Evolutionary conservation across 2,329 filamentous ascomycete species (phyloP).

Genomic region (Beauveria caledonica): DNA sequence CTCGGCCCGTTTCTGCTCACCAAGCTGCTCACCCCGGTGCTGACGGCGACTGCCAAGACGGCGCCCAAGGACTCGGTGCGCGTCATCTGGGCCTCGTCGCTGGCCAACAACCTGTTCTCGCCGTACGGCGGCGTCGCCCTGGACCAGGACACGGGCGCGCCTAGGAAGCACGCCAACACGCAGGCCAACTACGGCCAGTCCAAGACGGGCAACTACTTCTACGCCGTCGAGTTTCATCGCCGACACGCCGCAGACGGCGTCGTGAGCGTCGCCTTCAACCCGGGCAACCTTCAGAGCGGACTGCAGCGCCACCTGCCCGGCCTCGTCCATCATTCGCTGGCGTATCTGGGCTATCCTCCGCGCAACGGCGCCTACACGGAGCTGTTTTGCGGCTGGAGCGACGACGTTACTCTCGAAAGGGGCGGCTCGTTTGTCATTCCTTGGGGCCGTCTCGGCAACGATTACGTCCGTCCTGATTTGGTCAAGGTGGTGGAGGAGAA

Average conservation of each 20-base stretch:
- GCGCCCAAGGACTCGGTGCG: slow-evolving; percentile 18
- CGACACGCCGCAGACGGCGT: slow-evolving; percentile 17
- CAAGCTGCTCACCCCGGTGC: slow-evolving; percentile 23
- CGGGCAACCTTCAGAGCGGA: slow-evolving; percentile 25
- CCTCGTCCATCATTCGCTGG: slow-evolving; percentile 11
- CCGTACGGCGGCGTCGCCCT: slow-evolving; percentile 5
- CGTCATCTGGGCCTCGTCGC: slow-evolving; percentile 18
- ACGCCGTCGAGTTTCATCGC: slow-evolving; percentile 18
- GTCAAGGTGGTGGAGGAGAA: slow-evolving; percentile 19
- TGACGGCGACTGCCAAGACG: slow-evolving; percentile 20
- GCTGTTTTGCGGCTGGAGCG: slow-evolving; percentile 14
- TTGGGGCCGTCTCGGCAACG: slow-evolving; percentile 18
- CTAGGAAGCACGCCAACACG: slow-evolving; percentile 11
- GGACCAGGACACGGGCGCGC: not conserved
- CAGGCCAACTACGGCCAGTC: slow-evolving; percentile 17
- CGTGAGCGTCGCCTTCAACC: slow-evolving; percentile 22
- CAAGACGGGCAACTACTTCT: slow-evolving; percentile 17
- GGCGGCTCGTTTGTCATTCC: slow-evolving; percentile 14
- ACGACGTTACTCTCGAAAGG: slow-evolving; percentile 28
- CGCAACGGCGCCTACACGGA: slow-evolving; percentile 10
- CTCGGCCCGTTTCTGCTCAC: slow-evolving; percentile 29
- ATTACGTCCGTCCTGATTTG: slow-evolving; percentile 20
- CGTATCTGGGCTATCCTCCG: slow-evolving; percentile 8
- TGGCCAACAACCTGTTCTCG: slow-evolving; percentile 14
- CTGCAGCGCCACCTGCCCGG: slow-evolving; percentile 19